phyloP scores from a whole-genome alignment of 1,284 basidiomycete genomes.

The Schizophyllum commune region DNA sequence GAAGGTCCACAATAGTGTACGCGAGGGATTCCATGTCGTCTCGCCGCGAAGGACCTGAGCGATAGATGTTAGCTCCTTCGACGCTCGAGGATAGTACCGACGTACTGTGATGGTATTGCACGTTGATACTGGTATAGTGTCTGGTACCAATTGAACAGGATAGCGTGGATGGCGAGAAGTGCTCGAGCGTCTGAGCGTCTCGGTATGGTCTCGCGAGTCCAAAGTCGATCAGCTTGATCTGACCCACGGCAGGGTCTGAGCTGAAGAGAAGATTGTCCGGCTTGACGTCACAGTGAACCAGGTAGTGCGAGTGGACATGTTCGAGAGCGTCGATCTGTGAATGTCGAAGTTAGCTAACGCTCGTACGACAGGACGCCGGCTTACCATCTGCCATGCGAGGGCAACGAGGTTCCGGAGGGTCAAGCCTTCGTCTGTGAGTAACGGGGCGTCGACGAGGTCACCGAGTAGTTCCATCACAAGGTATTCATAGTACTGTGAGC shows the following conservation, averaged over 20 bases:
- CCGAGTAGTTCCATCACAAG: neutral
- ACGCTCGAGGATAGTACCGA: no score
- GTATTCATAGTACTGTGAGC: neutral
- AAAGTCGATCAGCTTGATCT: neutral
- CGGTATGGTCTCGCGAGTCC: neutral
- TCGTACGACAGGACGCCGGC: no score
- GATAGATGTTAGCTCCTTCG: no score
- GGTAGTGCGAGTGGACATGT: neutral
- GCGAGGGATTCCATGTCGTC: conserved; percentile 2
- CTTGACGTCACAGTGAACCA: no score
- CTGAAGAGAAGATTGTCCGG: neutral
- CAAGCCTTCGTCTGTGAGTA: neutral
- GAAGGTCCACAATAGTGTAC: neutral
- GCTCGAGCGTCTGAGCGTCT: neutral
- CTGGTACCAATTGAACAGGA: neutral
- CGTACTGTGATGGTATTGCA: neutral
- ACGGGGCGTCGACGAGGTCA: neutral
- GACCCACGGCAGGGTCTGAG: neutral
- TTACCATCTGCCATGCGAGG: neutral
- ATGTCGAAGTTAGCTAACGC: neutral
- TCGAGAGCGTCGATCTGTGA: neutral
- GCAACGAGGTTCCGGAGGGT: neutral
- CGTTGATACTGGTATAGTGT: neutral
- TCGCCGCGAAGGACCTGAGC: neutral
- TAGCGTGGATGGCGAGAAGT: neutral